These are phyloP conservation scores for Rhizophora mangle DNA, from an alignment of 345 rosid genomes.

Conservation along the genomic window DNA sequence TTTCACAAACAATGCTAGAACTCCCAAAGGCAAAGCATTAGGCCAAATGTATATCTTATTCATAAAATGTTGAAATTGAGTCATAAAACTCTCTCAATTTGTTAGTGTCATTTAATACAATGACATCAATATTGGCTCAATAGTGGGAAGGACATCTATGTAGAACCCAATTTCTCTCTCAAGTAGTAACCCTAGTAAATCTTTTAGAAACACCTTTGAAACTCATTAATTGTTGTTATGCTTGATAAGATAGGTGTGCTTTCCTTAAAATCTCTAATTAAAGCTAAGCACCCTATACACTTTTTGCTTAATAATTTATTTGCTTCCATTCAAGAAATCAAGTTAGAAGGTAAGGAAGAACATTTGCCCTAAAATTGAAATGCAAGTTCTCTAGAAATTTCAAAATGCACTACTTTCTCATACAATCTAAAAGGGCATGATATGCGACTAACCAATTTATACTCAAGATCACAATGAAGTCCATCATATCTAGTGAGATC, in stretches of 20 bases:
- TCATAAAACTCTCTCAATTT: background rate
- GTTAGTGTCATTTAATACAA: background rate
- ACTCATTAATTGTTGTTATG: background rate
- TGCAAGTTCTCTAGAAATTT: no score
- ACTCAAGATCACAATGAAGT: background rate
- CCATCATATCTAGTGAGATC: background rate
- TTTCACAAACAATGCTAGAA: background rate
- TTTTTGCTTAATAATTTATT: background rate
- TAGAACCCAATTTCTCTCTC: background rate
- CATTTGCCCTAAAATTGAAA: background rate
- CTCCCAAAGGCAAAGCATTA: background rate
- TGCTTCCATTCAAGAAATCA: no score
- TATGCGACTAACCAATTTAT: background rate
- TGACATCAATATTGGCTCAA: background rate
- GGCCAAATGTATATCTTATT: background rate
- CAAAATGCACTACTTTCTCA: background rate
- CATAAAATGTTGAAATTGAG: background rate
- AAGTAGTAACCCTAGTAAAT: background rate
- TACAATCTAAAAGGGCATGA: background rate
- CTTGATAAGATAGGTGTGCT: background rate
- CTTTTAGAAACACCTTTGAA: background rate
- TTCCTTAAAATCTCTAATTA: background rate
- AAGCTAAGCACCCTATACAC: background rate
- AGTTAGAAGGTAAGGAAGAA: background rate
- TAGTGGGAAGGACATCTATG: background rate